A percentile compares a stretch with the other conserved stretches of the same genome.
Conservation (phyloP, 2,329 filamentous ascomycete species). For the Pochonia chlamydosporia region DNA sequence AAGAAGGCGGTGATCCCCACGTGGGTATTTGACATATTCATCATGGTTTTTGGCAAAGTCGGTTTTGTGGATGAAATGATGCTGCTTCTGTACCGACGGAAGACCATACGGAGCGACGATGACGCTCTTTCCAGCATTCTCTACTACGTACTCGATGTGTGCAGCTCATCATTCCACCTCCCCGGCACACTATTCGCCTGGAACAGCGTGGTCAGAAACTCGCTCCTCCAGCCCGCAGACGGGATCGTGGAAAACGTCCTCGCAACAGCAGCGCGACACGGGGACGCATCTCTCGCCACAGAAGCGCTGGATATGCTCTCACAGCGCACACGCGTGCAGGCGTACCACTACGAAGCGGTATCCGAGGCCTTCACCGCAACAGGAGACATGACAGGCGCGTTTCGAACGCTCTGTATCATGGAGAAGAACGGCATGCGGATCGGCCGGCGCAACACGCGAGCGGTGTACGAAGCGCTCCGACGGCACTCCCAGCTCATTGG, state of each 20-base stretch:
- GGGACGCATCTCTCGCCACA: constrained; percentile 63
- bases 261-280: constrained; percentile 62
- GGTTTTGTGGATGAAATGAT: constrained; percentile 75
- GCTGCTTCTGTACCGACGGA: constrained; percentile 56
- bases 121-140: constrained; percentile 49
- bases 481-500: constrained; percentile 37
- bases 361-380: constrained; percentile 60
- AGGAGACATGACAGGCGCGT: constrained; percentile 57
- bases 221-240: constrained; percentile 41
- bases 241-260: constrained; percentile 64
- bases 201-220: constrained; percentile 53
- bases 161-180: constrained; percentile 58
- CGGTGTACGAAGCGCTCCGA: constrained; percentile 53
- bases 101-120: constrained; percentile 26
- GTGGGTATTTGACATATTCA: constrained; percentile 76
- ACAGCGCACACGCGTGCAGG: constrained; percentile 41
- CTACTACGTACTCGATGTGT: constrained; percentile 69
- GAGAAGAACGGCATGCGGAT: constrained; percentile 42
- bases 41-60: constrained; percentile 65
- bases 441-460: constrained; percentile 56
- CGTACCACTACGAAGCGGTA: constrained; percentile 75
- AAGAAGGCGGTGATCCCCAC: constrained; percentile 48
- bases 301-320: constrained; percentile 54
- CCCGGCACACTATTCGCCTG: constrained; percentile 65
- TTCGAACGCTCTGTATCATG: constrained; percentile 72